Evolutionary conservation across 495 filamentous ascomycete genomes (phyloP), one percentile per base, ranked within the genome.

Genomic region (Lepraria neglecta): DNA sequence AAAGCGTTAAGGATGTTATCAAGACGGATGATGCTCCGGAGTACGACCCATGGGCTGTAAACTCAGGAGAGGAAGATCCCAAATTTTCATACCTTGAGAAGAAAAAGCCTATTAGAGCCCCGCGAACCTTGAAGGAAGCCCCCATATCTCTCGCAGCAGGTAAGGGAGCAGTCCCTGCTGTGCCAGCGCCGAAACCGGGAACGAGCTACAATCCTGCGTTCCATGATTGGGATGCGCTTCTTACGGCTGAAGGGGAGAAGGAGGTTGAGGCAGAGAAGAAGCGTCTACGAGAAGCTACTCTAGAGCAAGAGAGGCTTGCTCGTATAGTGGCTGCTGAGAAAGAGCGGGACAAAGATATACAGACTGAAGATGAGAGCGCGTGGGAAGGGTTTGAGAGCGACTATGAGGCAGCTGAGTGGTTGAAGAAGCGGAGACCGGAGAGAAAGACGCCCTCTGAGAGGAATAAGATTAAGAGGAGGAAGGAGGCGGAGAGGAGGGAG

Each of bases 151-250:
- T 97, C 17, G 77, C 89, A 30, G 87, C 84, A 40, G 88, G 81
- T 68, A 90, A 90, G 9, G 92, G 90, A 65, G 68, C 78, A 0
- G 74, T 95, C 17, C 88, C 90, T 2, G 84, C 90, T n/a, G 87
- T 97, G 6, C 77, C 80, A 61, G 85, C 81, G 60, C 94, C 94
- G 3, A 82, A 82, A 19, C 89, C 84, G 3, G 91, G 89, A 46
- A 87, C 83, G 69, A 95, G 89, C 70, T 98, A 98, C 72, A 98
- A 98, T 67, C 94, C 94, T 0, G 76, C 78, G 9, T 94, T 92
- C 60, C 79, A 83, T 60, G 90, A 96, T 55, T 98, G 92, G 81
- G 84, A 89, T 58, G 77, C 80, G 12, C 81, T 92, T 6, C 74
- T 96, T 45, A 78, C 80, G 21, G 78, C 82, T 33, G 88, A 91